Evolutionary conservation across 345 rosid species (phyloP), one percentile per base, ranked within the genome.

Genomic region (Salix dunnii): DNA sequence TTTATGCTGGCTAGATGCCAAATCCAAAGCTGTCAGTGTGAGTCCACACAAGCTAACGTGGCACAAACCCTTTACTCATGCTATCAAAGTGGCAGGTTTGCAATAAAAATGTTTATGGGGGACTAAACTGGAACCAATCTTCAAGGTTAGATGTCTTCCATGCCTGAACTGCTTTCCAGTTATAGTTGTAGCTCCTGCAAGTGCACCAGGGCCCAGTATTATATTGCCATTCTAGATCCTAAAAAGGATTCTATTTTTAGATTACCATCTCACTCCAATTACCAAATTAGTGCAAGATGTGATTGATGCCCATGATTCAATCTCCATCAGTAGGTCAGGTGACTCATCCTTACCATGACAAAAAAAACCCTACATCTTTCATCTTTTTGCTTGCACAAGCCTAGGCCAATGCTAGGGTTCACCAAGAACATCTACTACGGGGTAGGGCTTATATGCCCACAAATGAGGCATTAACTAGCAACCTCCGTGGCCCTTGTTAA

Each of bases 41-140:
- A 49, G 65, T 49, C 68, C 11, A 70, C 43, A 35, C 38, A 27
- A 27, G 67, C 75, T 43, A 14, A 49, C 68, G 75, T 77, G 75
- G 80, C 36, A 23, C 71, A 64, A 30, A 13, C 75, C 76, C 40
- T 23, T 36, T 77, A 11, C 7, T n/a, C 25, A 60, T 60, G 64
- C 10, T 27, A 0, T 4, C 53, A 36, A 60, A 74, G 31, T 64
- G 70, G 38, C 6, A 64, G 43, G 43, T 10, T 0, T 40, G 77
- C 43, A 43, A 74, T 25, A 14, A 63, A 61, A 46, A 46, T 12
- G 17, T 13, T 46, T 46, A 4, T 46, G 16, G 17, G 49, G 17
- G 49, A 46, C 49, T 46, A 20, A 6, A 51, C 2, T 51, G 58
- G 58, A 51, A 51, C 0, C 20, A 20, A 20, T 6, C n/a, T 51